Evolutionary conservation across 768 basidiomycete genomes (phyloP).

Genomic region (Termitomyces sp.): DNA sequence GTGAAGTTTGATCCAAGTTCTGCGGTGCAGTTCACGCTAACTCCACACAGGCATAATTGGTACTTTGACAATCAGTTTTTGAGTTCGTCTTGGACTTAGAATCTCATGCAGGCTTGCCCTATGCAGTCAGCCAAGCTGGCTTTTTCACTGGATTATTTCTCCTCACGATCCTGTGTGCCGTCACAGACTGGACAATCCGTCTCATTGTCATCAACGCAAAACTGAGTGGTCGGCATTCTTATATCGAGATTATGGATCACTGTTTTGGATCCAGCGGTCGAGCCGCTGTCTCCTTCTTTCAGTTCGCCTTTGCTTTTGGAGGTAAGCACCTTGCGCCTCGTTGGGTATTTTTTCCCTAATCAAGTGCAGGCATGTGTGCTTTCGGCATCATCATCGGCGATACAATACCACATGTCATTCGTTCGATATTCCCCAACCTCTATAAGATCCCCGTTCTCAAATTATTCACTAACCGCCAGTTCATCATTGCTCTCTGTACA

Average conservation of each 20-base stretch:
- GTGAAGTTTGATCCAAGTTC: conserved; percentile 32
- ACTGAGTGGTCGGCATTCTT: conserved; percentile 85
- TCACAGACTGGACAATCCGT: conserved; percentile 98
- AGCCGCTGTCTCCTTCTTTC: conserved; percentile 93
- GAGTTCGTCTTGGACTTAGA: conserved; percentile 7
- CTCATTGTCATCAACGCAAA: conserved; percentile 96
- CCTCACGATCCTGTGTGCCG: conserved; percentile 67
- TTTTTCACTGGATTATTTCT: conserved; percentile 86
- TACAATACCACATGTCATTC: conserved; percentile 92
- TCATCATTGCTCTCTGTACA: conserved; percentile 86
- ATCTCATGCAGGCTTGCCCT: conserved; percentile 67
- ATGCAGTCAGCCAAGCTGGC: conserved; percentile 91
- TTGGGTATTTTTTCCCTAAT: neutral
- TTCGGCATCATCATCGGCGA: conserved; percentile 98
- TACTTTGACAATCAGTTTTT: conserved; percentile 1
- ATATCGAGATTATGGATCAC: conserved; percentile 91
- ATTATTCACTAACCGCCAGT: conserved; percentile 78
- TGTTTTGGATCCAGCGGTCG: conserved; percentile 92
- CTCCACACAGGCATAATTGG: conserved; percentile 20
- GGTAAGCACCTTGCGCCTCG: conserved; percentile 37
- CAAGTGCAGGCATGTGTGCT: conserved; percentile 84
- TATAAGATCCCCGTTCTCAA: conserved; percentile 65
- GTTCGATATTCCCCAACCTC: conserved; percentile 72
- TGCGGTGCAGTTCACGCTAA: conserved; percentile 7
- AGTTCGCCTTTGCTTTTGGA: conserved; percentile 96